These are phyloP conservation scores for Fusarium torreyae DNA, from an alignment of 2,329 filamentous ascomycete genomes.

Conservation along the genomic window DNA sequence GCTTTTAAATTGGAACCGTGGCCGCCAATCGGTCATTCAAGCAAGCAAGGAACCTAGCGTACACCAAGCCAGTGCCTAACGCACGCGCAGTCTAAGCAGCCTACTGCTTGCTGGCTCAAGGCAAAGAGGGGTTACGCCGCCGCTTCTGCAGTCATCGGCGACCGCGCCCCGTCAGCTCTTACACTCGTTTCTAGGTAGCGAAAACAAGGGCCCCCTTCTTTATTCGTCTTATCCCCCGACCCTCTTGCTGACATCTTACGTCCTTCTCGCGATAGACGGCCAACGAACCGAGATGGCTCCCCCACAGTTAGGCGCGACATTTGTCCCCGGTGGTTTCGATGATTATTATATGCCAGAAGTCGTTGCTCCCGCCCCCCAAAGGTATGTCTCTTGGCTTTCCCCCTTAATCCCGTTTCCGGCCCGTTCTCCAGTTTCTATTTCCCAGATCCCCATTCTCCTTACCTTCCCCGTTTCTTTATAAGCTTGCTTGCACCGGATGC, in stretches of 20 bases:
- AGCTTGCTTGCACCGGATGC: conserved; percentile 46
- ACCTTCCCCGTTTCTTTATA: conserved; percentile 27
- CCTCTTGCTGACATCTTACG: conserved; percentile 52
- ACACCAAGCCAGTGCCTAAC: conserved; percentile 29
- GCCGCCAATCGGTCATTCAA: conserved; percentile 32
- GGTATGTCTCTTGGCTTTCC: conserved; percentile 59
- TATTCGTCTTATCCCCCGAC: conserved; percentile 48
- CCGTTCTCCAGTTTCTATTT: conserved; percentile 40
- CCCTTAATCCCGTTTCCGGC: conserved; percentile 36
- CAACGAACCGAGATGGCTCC: conserved; percentile 49
- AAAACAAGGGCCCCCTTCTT: conserved; percentile 48
- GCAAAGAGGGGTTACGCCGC: conserved; percentile 47
- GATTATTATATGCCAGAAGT: conserved; percentile 75
- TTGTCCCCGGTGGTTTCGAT: conserved; percentile 71
- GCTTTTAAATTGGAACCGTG: conserved; percentile 19
- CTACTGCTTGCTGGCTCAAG: conserved; percentile 37
- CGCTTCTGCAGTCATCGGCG: conserved; percentile 49
- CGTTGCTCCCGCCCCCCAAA: conserved; percentile 70
- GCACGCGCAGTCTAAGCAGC: conserved; percentile 43
- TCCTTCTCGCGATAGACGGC: conserved; percentile 50
- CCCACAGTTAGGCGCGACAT: conserved; percentile 67
- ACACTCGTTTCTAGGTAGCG: conserved; percentile 42
- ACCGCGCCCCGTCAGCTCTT: conserved; percentile 48
- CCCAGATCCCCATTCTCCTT: conserved; percentile 40
- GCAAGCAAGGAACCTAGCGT: conserved; percentile 36